These are phyloP conservation scores for Ambrosia artemisiifolia DNA, from an alignment of 129 eudicot genomes.

Conservation along the genomic window DNA sequence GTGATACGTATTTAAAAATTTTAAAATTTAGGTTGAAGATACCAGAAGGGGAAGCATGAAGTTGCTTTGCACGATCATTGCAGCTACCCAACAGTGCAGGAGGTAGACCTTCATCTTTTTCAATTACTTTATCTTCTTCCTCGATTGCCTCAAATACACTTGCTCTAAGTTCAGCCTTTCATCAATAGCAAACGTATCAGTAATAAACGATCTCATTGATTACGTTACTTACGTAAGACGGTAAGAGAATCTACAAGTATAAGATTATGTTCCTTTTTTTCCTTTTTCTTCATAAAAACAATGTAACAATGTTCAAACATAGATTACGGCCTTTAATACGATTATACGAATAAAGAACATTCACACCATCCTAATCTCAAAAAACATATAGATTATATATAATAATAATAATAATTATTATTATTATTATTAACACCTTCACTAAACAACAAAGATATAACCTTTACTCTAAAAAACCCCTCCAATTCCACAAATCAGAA, in stretches of 20 bases:
- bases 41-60: slow-evolving; percentile 97
- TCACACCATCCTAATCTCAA: neutral
- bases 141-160: slow-evolving; percentile 95
- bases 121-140: slow-evolving; percentile 84
- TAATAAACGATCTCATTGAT: neutral
- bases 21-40: neutral
- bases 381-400: too few relatives aligned
- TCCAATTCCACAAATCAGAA: neutral
- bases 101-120: slow-evolving; percentile 81
- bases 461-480: neutral
- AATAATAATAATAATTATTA: too few relatives aligned
- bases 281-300: neutral
- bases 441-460: too few relatives aligned
- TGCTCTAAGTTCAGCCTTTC: slow-evolving; percentile 95
- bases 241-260: neutral
- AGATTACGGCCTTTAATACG: neutral
- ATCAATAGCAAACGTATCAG: neutral
- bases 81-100: slow-evolving; percentile 97
- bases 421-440: too few relatives aligned
- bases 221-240: neutral
- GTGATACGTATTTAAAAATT: neutral
- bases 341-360: neutral
- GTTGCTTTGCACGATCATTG: slow-evolving; percentile 92
- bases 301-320: neutral
- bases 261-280: neutral